Base-by-base conservation (phyloP, 2,329 filamentous ascomycete species). In the Claviceps sp. region DNA sequence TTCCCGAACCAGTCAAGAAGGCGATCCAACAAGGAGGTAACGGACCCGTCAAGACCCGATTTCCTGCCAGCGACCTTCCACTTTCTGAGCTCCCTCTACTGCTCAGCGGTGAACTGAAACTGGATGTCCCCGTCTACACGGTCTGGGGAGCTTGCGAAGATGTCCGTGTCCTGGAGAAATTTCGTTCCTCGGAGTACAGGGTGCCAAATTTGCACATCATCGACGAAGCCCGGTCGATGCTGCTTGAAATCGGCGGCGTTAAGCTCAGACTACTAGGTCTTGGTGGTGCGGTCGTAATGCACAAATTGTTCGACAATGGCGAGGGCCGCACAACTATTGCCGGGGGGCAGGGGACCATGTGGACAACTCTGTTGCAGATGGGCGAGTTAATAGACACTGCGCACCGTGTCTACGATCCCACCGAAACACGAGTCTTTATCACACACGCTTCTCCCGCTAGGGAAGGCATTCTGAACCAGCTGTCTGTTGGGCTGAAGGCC, bases 111-210 rank as follows among this genome's bases (percentile, higher is more conserved):
- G 85, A 86, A 59, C 78, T 94, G 63, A 95, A 88, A 65, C 82
- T 98, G 53, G 90, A 98, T 56, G 86, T 98, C 53, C 93, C 93
- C 0, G 93, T 98, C 52, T 97, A 96, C 72, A 98, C 93, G 42
- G 93, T 98, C 40, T 98, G 93, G 93, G 93, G 93, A 65, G 93
- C 93, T 47, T 98, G 93, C 65, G 93, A 98, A 71, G 93, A 98
- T 76, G 93, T 98, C 20, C 85, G 93, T 53, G 93, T 98, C 30
- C 71, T 98, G 63, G 93, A 98, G 71, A 96, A 95, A 74, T 95
- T 98, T 71, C 82, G 93, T 57, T 96, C 93, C 13, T 88, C 88
- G 59, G 93, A 98, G 72, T 98, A 98, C 75, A 97, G 96, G 74
- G 86, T 98, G 42, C 84, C 85, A 62, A 98, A 98, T 67, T 81